Evolutionary conservation across 805 yeast genomes (phyloP), one percentile per base, ranked within the genome.

Genomic region (Torulaspora franciscae): DNA sequence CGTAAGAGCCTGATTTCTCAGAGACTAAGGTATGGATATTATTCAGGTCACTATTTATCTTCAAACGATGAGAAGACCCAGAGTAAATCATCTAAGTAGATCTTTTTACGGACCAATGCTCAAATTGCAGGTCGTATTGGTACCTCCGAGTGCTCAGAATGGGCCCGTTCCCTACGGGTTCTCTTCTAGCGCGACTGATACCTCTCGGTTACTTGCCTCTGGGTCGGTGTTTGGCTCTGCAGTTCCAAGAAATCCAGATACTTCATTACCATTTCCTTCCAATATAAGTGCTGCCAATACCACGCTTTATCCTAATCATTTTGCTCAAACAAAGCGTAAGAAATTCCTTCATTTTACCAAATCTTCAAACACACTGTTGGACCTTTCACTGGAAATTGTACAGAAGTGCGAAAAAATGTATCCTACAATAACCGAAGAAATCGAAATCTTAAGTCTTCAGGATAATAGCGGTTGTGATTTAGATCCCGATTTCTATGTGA

Each of bases 401-500:
- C 61, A 60, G 6, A 72, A 87, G 47, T 82, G 79, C 57, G 60
- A 68, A 27, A 80, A 77, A 57, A 67, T 85, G 42, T 86, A 86
- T 51, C 93, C 93, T 0, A 71, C 71, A 17, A 34, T 62, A 33
- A 80, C 75, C 39, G 77, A 73, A 4, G 73, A 74, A 1, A 60
- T 85, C 14, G 70, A 70, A 5, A 76, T 86, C 32, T 65, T 73
- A n/a, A 75, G 76, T 40, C 64, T 86, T 4, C 95, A 85, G 57
- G 91, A 85, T 61, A 63, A 62, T 33, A 75, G 78, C 47, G 74
- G 74, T 45, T 84, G 90, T 53, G 95, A 86, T 58, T 66, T 86
- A 45, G 95, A 86, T 61, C 90, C 90, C 0, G 95, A 85, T 48
- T 85, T 80, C 51, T 48, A 63, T 2, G 83, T 80, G 0, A 74